These are phyloP conservation scores for Hagleromyces aurorensis DNA, from an alignment of 805 yeast genomes.

Conservation along the genomic window DNA sequence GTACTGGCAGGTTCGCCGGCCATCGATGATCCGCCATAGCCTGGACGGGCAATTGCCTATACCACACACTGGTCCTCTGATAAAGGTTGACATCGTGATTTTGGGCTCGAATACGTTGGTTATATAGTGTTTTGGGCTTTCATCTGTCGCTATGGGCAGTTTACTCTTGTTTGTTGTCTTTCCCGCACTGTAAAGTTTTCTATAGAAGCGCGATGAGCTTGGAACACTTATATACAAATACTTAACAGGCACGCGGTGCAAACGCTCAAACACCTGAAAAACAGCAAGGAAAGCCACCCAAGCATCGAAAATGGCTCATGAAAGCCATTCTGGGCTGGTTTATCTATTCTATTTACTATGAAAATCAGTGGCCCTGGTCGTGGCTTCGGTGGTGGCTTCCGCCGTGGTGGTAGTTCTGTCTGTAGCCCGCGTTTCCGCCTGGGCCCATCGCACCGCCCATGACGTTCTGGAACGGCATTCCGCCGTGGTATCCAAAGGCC, in stretches of 20 bases:
- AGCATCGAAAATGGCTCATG: no score
- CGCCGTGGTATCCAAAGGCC: constrained; percentile 25
- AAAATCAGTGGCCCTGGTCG: no score
- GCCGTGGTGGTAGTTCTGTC: constrained; percentile 17
- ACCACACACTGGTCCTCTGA: constrained; percentile 80
- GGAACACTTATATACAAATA: no score
- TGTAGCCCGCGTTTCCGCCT: constrained; percentile 12
- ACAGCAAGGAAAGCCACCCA: no score
- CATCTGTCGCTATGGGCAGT: neutral
- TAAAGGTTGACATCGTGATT: constrained; percentile 36
- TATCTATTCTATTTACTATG: no score
- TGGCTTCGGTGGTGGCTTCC: constrained; percentile 10
- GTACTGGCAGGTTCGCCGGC: constrained; percentile 75
- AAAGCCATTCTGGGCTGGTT: no score
- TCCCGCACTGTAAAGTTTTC: no score
- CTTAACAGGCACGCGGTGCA: no score
- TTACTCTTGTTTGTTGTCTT: neutral
- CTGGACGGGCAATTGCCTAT: constrained; percentile 80
- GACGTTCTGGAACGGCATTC: constrained; percentile 20
- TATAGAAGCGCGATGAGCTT: no score
- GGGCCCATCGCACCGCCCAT: constrained; percentile 14
- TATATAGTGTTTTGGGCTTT: constrained; percentile 1
- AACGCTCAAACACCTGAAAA: no score
- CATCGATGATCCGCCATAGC: constrained; percentile 65
- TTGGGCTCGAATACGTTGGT: neutral